Base-by-base conservation (phyloP, 83 land plant genomes). In the Diphasiastrum complanatum region DNA sequence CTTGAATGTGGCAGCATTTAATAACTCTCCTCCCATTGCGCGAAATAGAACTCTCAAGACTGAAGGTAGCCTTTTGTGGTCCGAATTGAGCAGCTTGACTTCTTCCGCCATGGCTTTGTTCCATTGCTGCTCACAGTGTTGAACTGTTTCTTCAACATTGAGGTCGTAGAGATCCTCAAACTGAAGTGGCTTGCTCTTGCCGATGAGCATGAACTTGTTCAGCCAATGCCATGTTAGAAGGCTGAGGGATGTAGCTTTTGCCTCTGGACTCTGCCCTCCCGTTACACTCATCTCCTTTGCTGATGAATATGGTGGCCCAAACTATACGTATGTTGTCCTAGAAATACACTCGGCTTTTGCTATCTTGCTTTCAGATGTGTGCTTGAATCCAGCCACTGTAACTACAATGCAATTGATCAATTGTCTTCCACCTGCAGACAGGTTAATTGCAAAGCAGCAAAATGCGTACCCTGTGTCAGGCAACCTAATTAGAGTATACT, bases 151-250 rank as follows among this genome's bases (percentile, higher is more conserved):
- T 5, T 58, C 28, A 4, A 30, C 48, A 2, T 29, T 26, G 4
- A 72, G 48, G 23, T 65, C 75, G 47, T 56, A 72, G 43, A 72
- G 25, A 65, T 66, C 75, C 32, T 72, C 71, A 14, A 45, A 47
- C 74, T 69, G 73, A 29, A 69, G 72, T 6, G 72, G 56, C 24
- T 60, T 69, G 10, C 31, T 14, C 37, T 69, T 69, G 14, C 64
- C 72, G 18, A 35, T 8, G 6, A n/a, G 30, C 28, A 69, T 61
- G 10, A 69, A 18, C 22, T 66, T 66, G 24, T 61, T 40, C 16
- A 69, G 18, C 72, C 72, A 69, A 33, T 69, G 66, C 72, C 72
- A 69, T 14, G 40, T 30, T 5, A 59, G 0, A 24, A 35, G 37
- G 45, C 72, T 69, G 43, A 61, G 25, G 0, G 61, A 1, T 22